phyloP scores from a whole-genome alignment of 1,284 basidiomycete genomes.

The Pseudozyma flocculosa region DNA sequence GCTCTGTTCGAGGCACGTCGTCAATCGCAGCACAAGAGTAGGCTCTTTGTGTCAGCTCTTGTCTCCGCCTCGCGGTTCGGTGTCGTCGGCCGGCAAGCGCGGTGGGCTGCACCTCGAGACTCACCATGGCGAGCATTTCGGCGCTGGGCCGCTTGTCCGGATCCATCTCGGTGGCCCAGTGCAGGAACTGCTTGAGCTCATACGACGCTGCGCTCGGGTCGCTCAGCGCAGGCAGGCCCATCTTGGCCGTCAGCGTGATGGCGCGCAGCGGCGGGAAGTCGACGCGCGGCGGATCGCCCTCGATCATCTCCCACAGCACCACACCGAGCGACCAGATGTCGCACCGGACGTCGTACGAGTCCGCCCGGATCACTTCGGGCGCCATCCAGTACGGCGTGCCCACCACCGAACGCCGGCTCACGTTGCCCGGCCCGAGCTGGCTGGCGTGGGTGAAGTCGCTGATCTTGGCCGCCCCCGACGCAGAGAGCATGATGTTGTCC shows the following conservation, averaged over 20 bases:
- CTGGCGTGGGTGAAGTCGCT: slow-evolving; percentile 46
- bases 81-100: too few species aligned
- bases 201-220: slow-evolving; percentile 19
- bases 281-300: slow-evolving; percentile 47
- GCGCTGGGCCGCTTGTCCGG: slow-evolving; percentile 39
- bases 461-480: slow-evolving; percentile 40
- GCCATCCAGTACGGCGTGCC: slow-evolving; percentile 54
- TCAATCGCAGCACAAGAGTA: not conserved
- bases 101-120: too few species aligned
- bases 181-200: slow-evolving; percentile 43
- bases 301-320: slow-evolving; percentile 48
- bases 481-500: slow-evolving; percentile 44
- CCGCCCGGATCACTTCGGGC: slow-evolving; percentile 47
- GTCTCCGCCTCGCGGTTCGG: too few species aligned
- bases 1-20: slow-evolving; percentile 5
- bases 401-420: slow-evolving; percentile 29
- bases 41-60: too few species aligned
- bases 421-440: slow-evolving; percentile 17
- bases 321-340: slow-evolving; percentile 50
- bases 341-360: slow-evolving; percentile 36
- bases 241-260: slow-evolving; percentile 45
- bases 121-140: slow-evolving; percentile 36
- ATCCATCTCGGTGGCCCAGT: slow-evolving; percentile 47
- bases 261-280: slow-evolving; percentile 46
- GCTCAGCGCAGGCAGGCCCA: slow-evolving; percentile 36